Conservation (phyloP, 148 eudicot species). For the Rhododendron molle region DNA sequence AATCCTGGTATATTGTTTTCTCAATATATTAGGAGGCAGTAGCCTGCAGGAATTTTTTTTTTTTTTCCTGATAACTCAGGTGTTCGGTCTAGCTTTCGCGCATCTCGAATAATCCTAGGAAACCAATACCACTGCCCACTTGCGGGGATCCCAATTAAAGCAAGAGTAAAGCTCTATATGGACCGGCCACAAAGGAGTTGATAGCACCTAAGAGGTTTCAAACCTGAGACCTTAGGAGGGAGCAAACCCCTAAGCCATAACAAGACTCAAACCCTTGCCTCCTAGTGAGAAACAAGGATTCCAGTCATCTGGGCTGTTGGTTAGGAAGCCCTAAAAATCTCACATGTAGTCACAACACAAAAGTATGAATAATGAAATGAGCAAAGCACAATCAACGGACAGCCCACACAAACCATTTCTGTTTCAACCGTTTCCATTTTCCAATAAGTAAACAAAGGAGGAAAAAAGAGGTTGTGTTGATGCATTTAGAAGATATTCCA, state of each 20-base stretch:
- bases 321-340: neutral
- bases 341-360: neutral
- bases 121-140: neutral
- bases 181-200: neutral
- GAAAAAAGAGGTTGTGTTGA: neutral
- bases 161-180: neutral
- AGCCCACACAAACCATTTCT: neutral
- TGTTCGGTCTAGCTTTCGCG: no score
- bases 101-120: neutral
- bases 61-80: neutral
- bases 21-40: neutral
- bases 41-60: neutral
- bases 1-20: neutral
- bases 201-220: neutral
- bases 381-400: neutral
- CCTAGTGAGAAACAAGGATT: neutral
- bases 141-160: neutral
- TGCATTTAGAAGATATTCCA: conserved; percentile 3
- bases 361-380: neutral
- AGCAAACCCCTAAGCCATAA: neutral
- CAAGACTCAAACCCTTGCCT: neutral
- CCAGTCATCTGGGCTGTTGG: neutral
- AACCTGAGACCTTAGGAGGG: neutral
- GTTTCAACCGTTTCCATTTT: neutral
- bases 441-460: neutral